A percentile compares a stretch with the other conserved stretches of the same genome.
These are phyloP conservation scores for Abrus pulchellus DNA, from an alignment of 306 rosid genomes.

Conservation along the genomic window DNA sequence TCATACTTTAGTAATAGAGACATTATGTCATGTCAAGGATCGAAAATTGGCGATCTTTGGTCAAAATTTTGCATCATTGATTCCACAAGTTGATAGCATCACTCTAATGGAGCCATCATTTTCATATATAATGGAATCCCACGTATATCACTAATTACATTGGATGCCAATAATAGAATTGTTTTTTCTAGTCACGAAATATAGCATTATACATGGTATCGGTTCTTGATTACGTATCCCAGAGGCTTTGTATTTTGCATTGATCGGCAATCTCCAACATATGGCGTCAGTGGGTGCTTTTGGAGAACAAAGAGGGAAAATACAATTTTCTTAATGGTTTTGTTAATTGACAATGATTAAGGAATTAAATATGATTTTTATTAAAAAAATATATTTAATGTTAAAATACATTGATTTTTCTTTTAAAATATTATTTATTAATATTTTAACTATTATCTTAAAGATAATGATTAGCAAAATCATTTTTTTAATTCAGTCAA, in stretches of 20 bases:
- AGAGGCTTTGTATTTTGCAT: background rate
- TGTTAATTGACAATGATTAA: too few relatives aligned
- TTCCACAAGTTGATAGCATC: slow-evolving; percentile 23
- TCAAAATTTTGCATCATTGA: slow-evolving; percentile 41
- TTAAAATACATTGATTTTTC: too few relatives aligned
- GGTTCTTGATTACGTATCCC: slow-evolving; percentile 12
- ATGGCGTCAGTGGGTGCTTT: background rate
- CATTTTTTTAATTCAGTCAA: too few relatives aligned
- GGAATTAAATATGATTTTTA: too few relatives aligned
- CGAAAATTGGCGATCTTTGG: background rate
- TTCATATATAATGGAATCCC: slow-evolving; percentile 25
- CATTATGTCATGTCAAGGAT: background rate
- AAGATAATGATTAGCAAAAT: too few relatives aligned
- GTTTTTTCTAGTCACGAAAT: background rate
- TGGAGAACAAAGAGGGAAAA: too few relatives aligned
- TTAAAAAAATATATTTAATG: too few relatives aligned
- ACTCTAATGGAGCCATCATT: slow-evolving; percentile 27
- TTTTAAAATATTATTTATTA: too few relatives aligned
- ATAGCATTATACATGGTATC: background rate
- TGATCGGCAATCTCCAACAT: slow-evolving; percentile 7
- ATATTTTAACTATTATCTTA: too few relatives aligned
- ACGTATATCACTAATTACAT: background rate
- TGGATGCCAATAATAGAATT: background rate
- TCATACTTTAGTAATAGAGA: background rate
- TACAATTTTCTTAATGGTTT: too few relatives aligned